A percentile compares a stretch with the other conserved stretches of the same genome.
Evolutionary conservation across 2,329 filamentous ascomycete species (phyloP).

Genomic region (Ascochyta lentis): DNA sequence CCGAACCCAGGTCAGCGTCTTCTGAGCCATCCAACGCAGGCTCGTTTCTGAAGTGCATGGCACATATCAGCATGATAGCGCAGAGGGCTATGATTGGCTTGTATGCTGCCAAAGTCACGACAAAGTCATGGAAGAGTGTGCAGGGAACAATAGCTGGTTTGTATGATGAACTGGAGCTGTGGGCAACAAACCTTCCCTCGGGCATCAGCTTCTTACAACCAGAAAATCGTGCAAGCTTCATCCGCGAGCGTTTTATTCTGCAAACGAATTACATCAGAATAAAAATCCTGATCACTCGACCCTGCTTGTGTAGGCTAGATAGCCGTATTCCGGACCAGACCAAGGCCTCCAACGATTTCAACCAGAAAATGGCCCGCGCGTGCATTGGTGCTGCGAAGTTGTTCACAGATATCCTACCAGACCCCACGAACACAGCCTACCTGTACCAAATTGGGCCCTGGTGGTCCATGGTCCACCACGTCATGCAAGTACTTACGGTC

Average conservation of each 20-base stretch:
- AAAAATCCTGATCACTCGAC: constrained; percentile 47
- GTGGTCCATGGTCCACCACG: constrained; percentile 48
- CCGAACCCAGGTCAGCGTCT: neutral
- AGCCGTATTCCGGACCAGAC: constrained; percentile 41
- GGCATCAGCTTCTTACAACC: constrained; percentile 5
- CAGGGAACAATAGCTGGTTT: neutral
- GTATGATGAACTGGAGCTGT: neutral
- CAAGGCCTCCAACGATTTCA: constrained; percentile 36
- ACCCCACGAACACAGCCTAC: constrained; percentile 26
- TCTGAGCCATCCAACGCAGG: neutral
- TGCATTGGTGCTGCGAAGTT: constrained; percentile 46
- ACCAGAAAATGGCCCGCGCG: constrained; percentile 36
- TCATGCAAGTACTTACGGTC: constrained; percentile 50
- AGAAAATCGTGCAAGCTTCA: neutral
- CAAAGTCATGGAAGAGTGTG: constrained; percentile 22
- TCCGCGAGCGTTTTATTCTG: constrained; percentile 27
- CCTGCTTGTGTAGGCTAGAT: constrained; percentile 49
- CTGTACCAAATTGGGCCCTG: constrained; percentile 41
- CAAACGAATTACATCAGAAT: constrained; percentile 42
- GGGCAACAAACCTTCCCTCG: neutral
- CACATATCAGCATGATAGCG: neutral
- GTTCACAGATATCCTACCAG: constrained; percentile 42
- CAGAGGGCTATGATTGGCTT: constrained; percentile 24
- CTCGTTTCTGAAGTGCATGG: neutral
- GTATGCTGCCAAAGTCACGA: constrained; percentile 38